Conservation (phyloP, 192 early-diverging fungal species). For the Backusella psychrophila region DNA sequence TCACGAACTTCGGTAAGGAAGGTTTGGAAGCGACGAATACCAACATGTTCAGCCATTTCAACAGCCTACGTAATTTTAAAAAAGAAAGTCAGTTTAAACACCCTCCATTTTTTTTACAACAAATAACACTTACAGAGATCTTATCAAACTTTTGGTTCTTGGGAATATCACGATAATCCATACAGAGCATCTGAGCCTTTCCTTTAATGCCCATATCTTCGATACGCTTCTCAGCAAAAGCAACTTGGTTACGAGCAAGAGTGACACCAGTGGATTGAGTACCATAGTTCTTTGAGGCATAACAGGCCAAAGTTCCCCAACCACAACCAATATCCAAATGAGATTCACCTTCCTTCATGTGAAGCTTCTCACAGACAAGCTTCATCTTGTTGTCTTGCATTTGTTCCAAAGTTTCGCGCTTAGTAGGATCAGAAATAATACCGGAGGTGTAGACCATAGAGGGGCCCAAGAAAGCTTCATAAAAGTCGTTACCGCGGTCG, state of each 20-base stretch:
- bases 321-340: constrained; percentile 98
- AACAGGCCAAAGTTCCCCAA: constrained; percentile 91
- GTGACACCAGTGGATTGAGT: constrained; percentile 93
- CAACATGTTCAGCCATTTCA: constrained; percentile 99
- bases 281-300: constrained; percentile 87
- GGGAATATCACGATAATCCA: constrained; percentile 99
- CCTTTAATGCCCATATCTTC: constrained; percentile 77
- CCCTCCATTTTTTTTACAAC: neutral
- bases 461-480: constrained; percentile 90
- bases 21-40: constrained; percentile 85
- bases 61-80: constrained; percentile 48
- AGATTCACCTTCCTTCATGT: constrained; percentile 82
- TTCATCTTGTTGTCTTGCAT: constrained; percentile 96
- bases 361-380: constrained; percentile 81
- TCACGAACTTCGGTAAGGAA: constrained; percentile 92
- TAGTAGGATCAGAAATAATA: constrained; percentile 73
- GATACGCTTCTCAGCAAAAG: constrained; percentile 83
- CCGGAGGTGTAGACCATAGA: constrained; percentile 98
- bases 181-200: constrained; percentile 80
- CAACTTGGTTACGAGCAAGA: constrained; percentile 88
- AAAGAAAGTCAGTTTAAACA: constrained; percentile 2
- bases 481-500: constrained; percentile 98
- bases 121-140: constrained; percentile 64
- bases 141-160: constrained; percentile 85
- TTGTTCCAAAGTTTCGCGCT: constrained; percentile 86